phyloP scores from a whole-genome alignment of 805 yeast species.

The Saccharomycopsis sp. region DNA sequence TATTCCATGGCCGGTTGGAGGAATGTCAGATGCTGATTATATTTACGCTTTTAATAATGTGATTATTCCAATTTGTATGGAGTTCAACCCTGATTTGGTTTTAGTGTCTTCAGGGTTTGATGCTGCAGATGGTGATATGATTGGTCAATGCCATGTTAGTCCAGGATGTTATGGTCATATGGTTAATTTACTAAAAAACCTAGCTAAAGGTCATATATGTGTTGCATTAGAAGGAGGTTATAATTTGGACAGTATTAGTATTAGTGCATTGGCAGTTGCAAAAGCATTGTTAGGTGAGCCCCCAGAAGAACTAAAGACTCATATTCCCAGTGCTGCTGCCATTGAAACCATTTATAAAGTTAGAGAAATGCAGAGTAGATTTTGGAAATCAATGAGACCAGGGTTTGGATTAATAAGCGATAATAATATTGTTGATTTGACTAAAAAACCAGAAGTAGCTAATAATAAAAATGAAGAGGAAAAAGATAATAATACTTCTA shows the following conservation, averaged over 20 bases:
- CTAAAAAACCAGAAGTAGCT: not conserved
- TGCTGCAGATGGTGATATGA: constrained; percentile 97
- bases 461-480: not conserved
- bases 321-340: constrained; percentile 65
- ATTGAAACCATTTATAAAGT: constrained; percentile 77
- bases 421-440: constrained; percentile 7
- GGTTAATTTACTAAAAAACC: constrained; percentile 82
- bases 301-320: constrained; percentile 63
- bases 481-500: constrained; percentile 26
- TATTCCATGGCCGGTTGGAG: constrained; percentile 88
- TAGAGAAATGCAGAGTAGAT: constrained; percentile 64
- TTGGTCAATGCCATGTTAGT: constrained; percentile 92
- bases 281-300: constrained; percentile 91
- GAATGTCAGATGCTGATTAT: constrained; percentile 94
- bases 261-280: constrained; percentile 85
- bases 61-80: constrained; percentile 79
- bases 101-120: constrained; percentile 94
- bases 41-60: constrained; percentile 81
- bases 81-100: constrained; percentile 86
- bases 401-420: constrained; percentile 33
- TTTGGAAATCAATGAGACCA: constrained; percentile 78
- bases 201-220: constrained; percentile 82
- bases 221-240: constrained; percentile 96
- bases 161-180: constrained; percentile 95
- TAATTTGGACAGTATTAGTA: constrained; percentile 81